Percentiles rank a stretch among this genome's conserved stretches.
These are phyloP conservation scores for Aethionema arabicum DNA, from an alignment of 345 rosid genomes.

Conservation along the genomic window DNA sequence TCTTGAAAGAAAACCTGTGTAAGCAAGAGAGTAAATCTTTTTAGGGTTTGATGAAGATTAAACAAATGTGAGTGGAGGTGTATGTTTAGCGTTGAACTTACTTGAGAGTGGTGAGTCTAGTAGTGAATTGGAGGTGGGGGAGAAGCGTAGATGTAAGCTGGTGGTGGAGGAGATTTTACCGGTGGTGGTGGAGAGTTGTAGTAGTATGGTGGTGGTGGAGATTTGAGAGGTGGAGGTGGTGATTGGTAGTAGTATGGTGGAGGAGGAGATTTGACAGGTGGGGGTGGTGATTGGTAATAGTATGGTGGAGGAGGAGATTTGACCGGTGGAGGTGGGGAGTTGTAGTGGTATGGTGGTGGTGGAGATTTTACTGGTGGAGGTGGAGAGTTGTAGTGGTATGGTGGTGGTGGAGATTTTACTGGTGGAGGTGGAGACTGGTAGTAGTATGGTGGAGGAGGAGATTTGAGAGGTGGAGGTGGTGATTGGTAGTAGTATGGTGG, in stretches of 20 bases:
- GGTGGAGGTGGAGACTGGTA: slow-evolving; percentile 35
- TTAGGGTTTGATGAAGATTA: neutral
- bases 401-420: slow-evolving; percentile 2
- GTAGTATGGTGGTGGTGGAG: slow-evolving; percentile 31
- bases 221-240: slow-evolving; percentile 27
- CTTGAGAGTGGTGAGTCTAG: slow-evolving; percentile 23
- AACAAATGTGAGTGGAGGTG: neutral
- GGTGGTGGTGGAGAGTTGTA: slow-evolving; percentile 41
- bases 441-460: slow-evolving; percentile 25
- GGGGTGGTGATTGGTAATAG: slow-evolving; percentile 36
- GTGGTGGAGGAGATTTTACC: slow-evolving; percentile 28
- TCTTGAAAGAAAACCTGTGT: slow-evolving; percentile 47
- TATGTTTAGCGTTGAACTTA: slow-evolving; percentile 13
- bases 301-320: slow-evolving; percentile 32
- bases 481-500: slow-evolving; percentile 19
- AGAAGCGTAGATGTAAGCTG: slow-evolving; percentile 26
- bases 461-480: neutral
- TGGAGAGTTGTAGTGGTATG: slow-evolving; percentile 30
- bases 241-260: slow-evolving; percentile 33
- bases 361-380: slow-evolving; percentile 33
- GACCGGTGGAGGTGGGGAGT: slow-evolving; percentile 30
- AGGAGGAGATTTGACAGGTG: slow-evolving; percentile 20
- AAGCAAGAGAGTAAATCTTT: neutral
- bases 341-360: slow-evolving; percentile 33
- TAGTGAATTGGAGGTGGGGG: slow-evolving; percentile 40